Evolutionary conservation across 2,329 filamentous ascomycete genomes (phyloP).

Genomic region (Monosporascus sp.): DNA sequence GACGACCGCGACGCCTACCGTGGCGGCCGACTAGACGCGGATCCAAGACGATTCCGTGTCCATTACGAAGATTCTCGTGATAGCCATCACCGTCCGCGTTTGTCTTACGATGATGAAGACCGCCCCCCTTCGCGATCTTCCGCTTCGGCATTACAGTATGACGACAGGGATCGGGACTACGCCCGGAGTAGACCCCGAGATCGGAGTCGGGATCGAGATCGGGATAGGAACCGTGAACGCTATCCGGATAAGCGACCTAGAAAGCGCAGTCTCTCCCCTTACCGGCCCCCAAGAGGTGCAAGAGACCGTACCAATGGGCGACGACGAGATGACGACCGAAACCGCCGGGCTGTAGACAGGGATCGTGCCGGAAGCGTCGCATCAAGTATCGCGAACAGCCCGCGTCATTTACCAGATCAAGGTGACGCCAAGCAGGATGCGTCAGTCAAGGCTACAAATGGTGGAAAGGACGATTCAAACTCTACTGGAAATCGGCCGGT

Average conservation of each 20-base stretch:
- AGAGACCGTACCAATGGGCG: conserved; percentile 18
- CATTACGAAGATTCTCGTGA: conserved; percentile 55
- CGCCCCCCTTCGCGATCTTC: conserved; percentile 39
- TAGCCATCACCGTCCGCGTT: conserved; percentile 40
- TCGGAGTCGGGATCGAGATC: conserved; percentile 24
- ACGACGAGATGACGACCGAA: conserved; percentile 17
- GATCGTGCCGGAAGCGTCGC: conserved; percentile 29
- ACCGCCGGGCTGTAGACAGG: conserved; percentile 19
- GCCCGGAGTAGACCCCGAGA: conserved; percentile 23
- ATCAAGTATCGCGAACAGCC: conserved; percentile 43
- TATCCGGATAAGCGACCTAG: conserved; percentile 49
- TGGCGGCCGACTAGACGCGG: conserved; percentile 38
- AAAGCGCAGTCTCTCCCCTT: conserved; percentile 32
- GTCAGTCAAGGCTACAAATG: conserved; percentile 52
- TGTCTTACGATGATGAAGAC: conserved; percentile 54
- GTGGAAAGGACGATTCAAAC: conserved; percentile 63
- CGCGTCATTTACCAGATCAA: conserved; percentile 44
- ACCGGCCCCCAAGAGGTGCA: conserved; percentile 18
- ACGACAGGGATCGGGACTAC: conserved; percentile 44
- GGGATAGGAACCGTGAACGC: conserved; percentile 46
- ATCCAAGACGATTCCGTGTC: conserved; percentile 55
- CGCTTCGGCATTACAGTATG: conserved; percentile 34
- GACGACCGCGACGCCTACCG: conserved; percentile 51
- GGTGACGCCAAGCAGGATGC: conserved; percentile 60
- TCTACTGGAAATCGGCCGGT: conserved; percentile 54